Evolutionary conservation across 2,329 filamentous ascomycete genomes (phyloP).

Genomic region (Dothistroma septosporum): DNA sequence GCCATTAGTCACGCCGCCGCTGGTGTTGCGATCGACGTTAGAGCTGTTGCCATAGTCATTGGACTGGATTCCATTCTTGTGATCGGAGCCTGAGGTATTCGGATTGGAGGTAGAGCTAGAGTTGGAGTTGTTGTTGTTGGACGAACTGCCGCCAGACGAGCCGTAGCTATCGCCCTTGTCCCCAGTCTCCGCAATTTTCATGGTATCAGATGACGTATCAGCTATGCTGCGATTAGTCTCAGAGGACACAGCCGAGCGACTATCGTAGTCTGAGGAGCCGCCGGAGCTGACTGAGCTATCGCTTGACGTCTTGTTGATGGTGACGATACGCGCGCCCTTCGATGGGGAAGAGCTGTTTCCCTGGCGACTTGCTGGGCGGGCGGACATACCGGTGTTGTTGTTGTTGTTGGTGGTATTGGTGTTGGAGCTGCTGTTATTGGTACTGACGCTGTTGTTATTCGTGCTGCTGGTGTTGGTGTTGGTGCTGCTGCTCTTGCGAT

Average conservation of each 20-base stretch:
- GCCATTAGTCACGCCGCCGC: conserved; percentile 5
- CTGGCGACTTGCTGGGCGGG: not conserved
- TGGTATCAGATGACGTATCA: conserved; percentile 6
- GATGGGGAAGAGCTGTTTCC: not conserved
- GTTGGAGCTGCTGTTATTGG: not conserved
- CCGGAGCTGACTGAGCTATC: conserved; percentile 6
- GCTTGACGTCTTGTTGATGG: conserved; percentile 5
- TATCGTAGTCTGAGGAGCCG: conserved; percentile 7
- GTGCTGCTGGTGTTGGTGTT: not conserved
- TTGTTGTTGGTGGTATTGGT: not conserved
- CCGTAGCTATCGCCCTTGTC: conserved; percentile 2
- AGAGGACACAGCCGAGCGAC: conserved; percentile 6
- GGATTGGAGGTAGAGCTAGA: not conserved
- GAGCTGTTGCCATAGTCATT: conserved; percentile 1
- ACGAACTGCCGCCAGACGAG: not conserved
- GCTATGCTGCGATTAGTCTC: conserved; percentile 7
- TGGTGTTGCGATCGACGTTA: conserved; percentile 6
- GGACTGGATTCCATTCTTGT: conserved; percentile 4
- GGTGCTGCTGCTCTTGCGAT: conserved; percentile 1
- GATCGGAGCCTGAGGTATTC: not conserved
- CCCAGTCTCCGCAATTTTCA: conserved; percentile 5
- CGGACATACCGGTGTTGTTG: conserved; percentile 2
- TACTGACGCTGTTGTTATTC: not conserved
- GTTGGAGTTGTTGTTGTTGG: conserved; percentile 2
- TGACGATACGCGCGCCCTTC: conserved; percentile 6